Percentiles rank a stretch among this genome's conserved stretches.
These are phyloP conservation scores for Geoglossum glabrum DNA, from an alignment of 495 filamentous ascomycete genomes.

Conservation along the genomic window DNA sequence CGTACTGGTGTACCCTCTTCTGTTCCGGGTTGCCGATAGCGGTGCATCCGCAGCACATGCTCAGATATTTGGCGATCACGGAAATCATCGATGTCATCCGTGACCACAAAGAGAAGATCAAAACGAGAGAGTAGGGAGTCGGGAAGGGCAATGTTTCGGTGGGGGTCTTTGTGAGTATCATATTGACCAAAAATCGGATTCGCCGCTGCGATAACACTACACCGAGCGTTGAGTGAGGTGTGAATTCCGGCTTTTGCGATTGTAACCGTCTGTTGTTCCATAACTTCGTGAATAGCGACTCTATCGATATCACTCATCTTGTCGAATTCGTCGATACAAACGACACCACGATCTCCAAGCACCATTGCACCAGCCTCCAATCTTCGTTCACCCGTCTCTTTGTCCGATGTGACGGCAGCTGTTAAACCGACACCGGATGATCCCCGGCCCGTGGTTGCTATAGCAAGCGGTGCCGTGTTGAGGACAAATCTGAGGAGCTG, in stretches of 20 bases:
- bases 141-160: slow-evolving; percentile 93
- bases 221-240: slow-evolving; percentile 90
- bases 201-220: slow-evolving; percentile 88
- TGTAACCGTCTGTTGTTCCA: slow-evolving; percentile 99
- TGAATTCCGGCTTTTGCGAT: slow-evolving; percentile 98
- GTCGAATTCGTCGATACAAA: slow-evolving; percentile 99
- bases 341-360: slow-evolving; percentile 85
- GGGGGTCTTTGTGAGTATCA: slow-evolving; percentile 93
- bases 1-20: slow-evolving; percentile 93
- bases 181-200: slow-evolving; percentile 98
- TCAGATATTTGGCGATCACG: slow-evolving; percentile 83
- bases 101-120: slow-evolving; percentile 94
- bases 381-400: slow-evolving; percentile 89
- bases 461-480: slow-evolving; percentile 91
- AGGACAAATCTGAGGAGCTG: slow-evolving; percentile 93
- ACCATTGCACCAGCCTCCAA: slow-evolving; percentile 98
- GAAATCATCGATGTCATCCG: slow-evolving; percentile 90
- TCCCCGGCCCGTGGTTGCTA: slow-evolving; percentile 91
- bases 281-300: slow-evolving; percentile 99
- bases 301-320: slow-evolving; percentile 99
- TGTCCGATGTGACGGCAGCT: slow-evolving; percentile 87
- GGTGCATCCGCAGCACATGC: slow-evolving; percentile 93
- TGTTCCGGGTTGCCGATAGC: slow-evolving; percentile 80
- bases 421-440: slow-evolving; percentile 98
- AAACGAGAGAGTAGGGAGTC: slow-evolving; percentile 97